Conservation (phyloP, 140 eudicot species). For the Flaveria floridana region DNA sequence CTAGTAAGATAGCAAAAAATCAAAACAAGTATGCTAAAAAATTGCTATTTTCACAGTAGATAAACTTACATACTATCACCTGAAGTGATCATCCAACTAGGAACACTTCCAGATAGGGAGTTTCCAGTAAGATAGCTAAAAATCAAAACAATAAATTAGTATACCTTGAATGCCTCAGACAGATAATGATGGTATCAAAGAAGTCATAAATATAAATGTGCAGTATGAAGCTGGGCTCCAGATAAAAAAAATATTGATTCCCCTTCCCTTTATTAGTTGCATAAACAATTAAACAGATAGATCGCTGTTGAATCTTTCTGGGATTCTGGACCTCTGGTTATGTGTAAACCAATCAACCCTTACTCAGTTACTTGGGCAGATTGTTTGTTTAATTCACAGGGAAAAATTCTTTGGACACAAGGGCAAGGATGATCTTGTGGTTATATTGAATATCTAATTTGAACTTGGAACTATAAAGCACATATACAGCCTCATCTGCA, state of each 20-base stretch:
- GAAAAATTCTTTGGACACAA: neutral
- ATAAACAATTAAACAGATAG: neutral
- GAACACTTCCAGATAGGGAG: slow-evolving; percentile 52
- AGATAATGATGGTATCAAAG: neutral
- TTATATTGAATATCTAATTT: neutral
- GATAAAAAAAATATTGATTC: neutral
- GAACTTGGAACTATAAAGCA: neutral
- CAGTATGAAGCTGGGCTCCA: neutral
- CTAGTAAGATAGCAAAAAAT: too few species aligned
- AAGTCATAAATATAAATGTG: neutral
- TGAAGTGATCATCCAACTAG: slow-evolving; percentile 48
- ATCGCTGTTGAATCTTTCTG: neutral
- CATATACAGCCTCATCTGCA: neutral
- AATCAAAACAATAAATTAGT: slow-evolving; percentile 3
- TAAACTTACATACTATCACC: slow-evolving; percentile 47
- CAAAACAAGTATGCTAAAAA: too few species aligned
- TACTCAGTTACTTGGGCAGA: neutral
- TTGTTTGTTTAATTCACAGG: neutral
- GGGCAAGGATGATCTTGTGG: neutral
- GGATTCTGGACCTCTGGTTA: neutral
- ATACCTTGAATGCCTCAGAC: neutral
- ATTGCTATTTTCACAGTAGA: neutral
- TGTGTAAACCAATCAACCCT: neutral
- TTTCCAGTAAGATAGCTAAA: slow-evolving; percentile 70
- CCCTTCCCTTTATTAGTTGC: neutral